Percentiles rank a stretch among this genome's conserved stretches.
These are phyloP conservation scores for Phytopythium litorale DNA, from an alignment of 352 stramenopile species.

Conservation along the genomic window DNA sequence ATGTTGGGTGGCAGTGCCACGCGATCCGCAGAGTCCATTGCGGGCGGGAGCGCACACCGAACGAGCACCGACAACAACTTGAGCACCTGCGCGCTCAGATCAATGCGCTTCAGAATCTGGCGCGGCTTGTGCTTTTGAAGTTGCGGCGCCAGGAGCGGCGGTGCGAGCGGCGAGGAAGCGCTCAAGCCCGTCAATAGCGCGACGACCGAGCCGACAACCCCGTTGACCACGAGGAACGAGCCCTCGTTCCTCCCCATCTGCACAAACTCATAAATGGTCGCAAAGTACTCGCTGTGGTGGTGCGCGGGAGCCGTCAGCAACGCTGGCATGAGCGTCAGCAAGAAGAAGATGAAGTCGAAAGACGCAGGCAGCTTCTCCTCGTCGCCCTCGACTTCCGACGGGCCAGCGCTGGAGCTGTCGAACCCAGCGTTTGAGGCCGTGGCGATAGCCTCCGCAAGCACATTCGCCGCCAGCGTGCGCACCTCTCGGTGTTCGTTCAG, in stretches of 20 bases:
- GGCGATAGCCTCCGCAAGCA: constrained; percentile 63
- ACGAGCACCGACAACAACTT: constrained; percentile 74
- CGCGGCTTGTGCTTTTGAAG: constrained; percentile 65
- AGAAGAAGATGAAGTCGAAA: constrained; percentile 80
- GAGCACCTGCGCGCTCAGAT: constrained; percentile 61
- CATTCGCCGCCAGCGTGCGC: constrained; percentile 63
- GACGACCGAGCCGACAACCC: constrained; percentile 73
- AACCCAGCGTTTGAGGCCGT: constrained; percentile 54
- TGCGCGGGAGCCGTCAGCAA: constrained; percentile 61
- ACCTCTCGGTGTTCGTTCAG: constrained; percentile 64
- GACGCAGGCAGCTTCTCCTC: constrained; percentile 47
- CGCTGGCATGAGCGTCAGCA: constrained; percentile 76
- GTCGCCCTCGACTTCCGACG: constrained; percentile 6
- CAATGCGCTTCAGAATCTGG: constrained; percentile 77
- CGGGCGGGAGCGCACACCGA: constrained; percentile 63
- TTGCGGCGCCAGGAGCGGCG: constrained; percentile 60
- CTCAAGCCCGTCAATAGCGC: constrained; percentile 53
- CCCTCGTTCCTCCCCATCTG: constrained; percentile 79
- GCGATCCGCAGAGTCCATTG: constrained; percentile 54
- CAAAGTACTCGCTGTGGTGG: constrained; percentile 73
- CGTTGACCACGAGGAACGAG: constrained; percentile 79
- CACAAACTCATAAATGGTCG: constrained; percentile 74
- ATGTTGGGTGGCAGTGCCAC: constrained; percentile 54
- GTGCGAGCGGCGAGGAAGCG: constrained; percentile 24
- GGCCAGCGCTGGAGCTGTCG: constrained; percentile 10